Evolutionary conservation across 257 asterid genomes (phyloP).

Genomic region (Perilla frutescens): DNA sequence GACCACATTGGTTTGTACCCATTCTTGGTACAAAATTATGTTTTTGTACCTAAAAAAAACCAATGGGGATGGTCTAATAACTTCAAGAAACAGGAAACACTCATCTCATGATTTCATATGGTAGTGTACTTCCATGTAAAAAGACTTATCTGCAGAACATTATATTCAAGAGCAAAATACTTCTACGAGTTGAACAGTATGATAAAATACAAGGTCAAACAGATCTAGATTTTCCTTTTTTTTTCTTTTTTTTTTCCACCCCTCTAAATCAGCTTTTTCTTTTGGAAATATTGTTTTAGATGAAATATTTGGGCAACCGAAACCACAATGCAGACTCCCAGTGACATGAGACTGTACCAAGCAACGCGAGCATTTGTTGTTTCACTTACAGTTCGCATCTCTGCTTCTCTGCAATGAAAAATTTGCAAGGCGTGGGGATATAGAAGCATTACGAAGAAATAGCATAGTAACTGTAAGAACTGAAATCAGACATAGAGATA

Average conservation of each 20-base stretch:
- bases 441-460: conserved; percentile 1
- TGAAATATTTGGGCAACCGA: conserved; percentile 65
- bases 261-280: conserved; percentile 87
- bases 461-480: neutral
- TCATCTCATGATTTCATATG: too few relatives aligned
- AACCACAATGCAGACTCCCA: conserved; percentile 76
- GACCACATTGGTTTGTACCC: too few relatives aligned
- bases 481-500: neutral
- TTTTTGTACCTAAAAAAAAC: too few relatives aligned
- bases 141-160: conserved; percentile 18
- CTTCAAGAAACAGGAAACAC: too few relatives aligned
- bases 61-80: too few relatives aligned
- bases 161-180: conserved; percentile 31
- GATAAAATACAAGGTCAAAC: conserved; percentile 33
- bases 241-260: neutral
- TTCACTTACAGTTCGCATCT: conserved; percentile 81
- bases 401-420: conserved; percentile 71
- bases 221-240: conserved; percentile 8
- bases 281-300: conserved; percentile 76
- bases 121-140: neutral
- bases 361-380: conserved; percentile 82
- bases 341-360: conserved; percentile 81
- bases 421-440: conserved; percentile 15
- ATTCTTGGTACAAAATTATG: too few relatives aligned
- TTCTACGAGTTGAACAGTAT: conserved; percentile 26